Base-by-base conservation (phyloP, 176 grass and related monocot species). In the Dendrocalamus sinicus region DNA sequence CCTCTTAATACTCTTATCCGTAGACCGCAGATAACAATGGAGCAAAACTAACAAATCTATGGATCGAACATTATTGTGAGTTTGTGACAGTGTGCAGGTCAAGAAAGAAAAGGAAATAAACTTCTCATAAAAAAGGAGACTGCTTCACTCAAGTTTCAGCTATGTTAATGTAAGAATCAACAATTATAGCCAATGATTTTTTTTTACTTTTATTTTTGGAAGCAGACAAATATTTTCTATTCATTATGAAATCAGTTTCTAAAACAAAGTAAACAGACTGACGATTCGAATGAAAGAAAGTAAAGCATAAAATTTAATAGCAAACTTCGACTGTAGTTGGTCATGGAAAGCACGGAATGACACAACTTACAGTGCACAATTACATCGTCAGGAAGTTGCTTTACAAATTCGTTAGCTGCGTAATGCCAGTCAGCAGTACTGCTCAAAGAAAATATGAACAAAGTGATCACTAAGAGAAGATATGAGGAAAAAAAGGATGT, bases 401-500 rank as follows among this genome's bases (percentile, higher is more conserved):
- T 89, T 40, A 88, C 79, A 43, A 97, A 94, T 78, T 97, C 88
- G 8, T 91, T 86, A 63, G 95, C 90, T 39, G 73, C 89, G n/a
- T 94, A 97, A 70, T 91, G 87, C 95, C 95, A 97, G 80, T 97
- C 91, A 66, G 55, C 85, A 44, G 79, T 89, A 84, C 95, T 97
- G 90, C 58, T 76, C 30, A 86, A 81, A 80, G 51, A 37, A 20
- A 85, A 30, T 81, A 76, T 20, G 43, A 46, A 20, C 6, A 63
- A 72, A 80, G 16, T 5, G 78, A 75, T 53, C 45, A 73, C 14
- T 20, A 65, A 55, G 11, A 79, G 41, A 26, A 30, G 51, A 82
- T 79, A 19, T 41, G 2, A 66, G 53, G 19, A 58, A 78, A n/a
- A 82, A n/a, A 20, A 0, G 3, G 9, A 3, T 63, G 15, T 7